These are phyloP conservation scores for Saccharata proteae DNA, from an alignment of 2,329 filamentous ascomycete species.

Conservation along the genomic window DNA sequence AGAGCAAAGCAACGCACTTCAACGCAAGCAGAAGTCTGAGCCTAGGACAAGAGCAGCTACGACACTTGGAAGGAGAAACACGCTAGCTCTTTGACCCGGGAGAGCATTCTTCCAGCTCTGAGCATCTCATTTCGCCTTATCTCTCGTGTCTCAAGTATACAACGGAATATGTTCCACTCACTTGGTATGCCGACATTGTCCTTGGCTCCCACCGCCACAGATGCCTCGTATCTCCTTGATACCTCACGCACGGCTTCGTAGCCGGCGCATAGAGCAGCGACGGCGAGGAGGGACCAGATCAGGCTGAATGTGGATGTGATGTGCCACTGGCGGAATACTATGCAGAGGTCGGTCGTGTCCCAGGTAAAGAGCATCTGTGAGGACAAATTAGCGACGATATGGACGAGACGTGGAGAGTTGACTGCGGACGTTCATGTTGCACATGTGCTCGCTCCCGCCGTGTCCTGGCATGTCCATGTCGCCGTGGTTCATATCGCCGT, in stretches of 20 bases:
- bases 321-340: conserved; percentile 89
- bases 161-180: too few relatives aligned
- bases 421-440: conserved; percentile 74
- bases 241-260: conserved; percentile 80
- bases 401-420: neutral
- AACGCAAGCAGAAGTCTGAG: too few relatives aligned
- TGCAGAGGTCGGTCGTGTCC: conserved; percentile 87
- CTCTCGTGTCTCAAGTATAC: too few relatives aligned
- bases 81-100: too few relatives aligned
- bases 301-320: conserved; percentile 63
- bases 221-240: conserved; percentile 62
- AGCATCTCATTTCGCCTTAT: too few relatives aligned
- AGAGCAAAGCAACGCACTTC: too few relatives aligned
- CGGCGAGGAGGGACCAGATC: conserved; percentile 67
- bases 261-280: conserved; percentile 74
- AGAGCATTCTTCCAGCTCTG: too few relatives aligned
- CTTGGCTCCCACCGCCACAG: conserved; percentile 22
- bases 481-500: conserved; percentile 43
- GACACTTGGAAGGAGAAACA: too few relatives aligned
- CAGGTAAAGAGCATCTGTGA: conserved; percentile 94
- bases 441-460: conserved; percentile 37
- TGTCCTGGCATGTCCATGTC: conserved; percentile 41
- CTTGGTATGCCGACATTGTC: conserved; percentile 33
- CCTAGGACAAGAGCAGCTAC: too few relatives aligned
- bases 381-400: too few relatives aligned